Base-by-base conservation (phyloP, 192 early-diverging fungal genomes). In the Lunasporangiospora selenospora region DNA sequence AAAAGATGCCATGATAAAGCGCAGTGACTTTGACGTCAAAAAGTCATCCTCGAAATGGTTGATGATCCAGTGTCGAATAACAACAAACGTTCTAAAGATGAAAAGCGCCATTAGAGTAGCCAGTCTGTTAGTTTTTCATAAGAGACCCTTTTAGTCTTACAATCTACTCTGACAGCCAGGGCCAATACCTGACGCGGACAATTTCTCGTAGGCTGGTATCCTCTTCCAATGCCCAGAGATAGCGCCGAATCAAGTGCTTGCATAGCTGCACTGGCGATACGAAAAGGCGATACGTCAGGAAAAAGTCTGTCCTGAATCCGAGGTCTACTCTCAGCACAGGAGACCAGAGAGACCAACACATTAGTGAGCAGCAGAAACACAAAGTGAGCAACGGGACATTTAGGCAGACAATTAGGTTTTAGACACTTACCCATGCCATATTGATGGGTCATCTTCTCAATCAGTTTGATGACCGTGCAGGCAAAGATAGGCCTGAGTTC, bases 281-380 rank as follows among this genome's bases (percentile, higher is more conserved):
- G 53, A 83, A 86, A 23, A 80, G 59, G 6, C 84, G 78, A 33
- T 70, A 86, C 6, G 84, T 86, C 39, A 86, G 52, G 43, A 86
- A 86, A 43, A 86, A 86, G 40, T 83, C 82, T 26, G 69, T 41
- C 18, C 82, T 43, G 42, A 84, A 83, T 23, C 79, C 75, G n/a
- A 63, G 58, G 36, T 85, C 84, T 83, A 65, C 33, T n/a, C n/a
- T n/a, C n/a, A n/a, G n/a, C n/a, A n/a, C n/a, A n/a, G n/a, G n/a
- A 15, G n/a, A n/a, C n/a, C n/a, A n/a, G n/a, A n/a, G n/a, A n/a
- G n/a, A n/a, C n/a, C n/a, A n/a, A n/a, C n/a, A n/a, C n/a, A n/a
- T n/a, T n/a, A n/a, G n/a, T n/a, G n/a, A n/a, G n/a, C n/a, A n/a
- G n/a, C n/a, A n/a, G n/a, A n/a, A n/a, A n/a, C n/a, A n/a, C n/a